Percentiles rank a stretch among this genome's conserved stretches.
Evolutionary conservation across 371 early-diverging fungal genomes (phyloP).

Genomic region (Haplosporangium sp.): DNA sequence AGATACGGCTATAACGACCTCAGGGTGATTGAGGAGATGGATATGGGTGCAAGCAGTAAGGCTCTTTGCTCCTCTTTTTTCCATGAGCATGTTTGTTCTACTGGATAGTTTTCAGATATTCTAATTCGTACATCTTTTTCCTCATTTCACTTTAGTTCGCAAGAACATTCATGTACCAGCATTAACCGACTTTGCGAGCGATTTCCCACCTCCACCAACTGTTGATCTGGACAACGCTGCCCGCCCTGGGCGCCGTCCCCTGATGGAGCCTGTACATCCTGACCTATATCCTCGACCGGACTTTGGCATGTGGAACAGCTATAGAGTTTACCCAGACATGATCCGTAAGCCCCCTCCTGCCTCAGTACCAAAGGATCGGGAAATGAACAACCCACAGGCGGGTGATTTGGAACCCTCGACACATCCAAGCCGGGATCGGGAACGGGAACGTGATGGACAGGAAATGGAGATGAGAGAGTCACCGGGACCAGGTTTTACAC

Average conservation of each 20-base stretch:
- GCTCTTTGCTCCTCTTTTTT: neutral
- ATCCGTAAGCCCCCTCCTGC: slow-evolving; percentile 36
- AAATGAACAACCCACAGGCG: slow-evolving; percentile 17
- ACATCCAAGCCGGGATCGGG: slow-evolving; percentile 30
- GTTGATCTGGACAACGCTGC: slow-evolving; percentile 49
- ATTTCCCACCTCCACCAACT: slow-evolving; percentile 47
- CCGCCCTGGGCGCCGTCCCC: slow-evolving; percentile 55
- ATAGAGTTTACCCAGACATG: slow-evolving; percentile 68
- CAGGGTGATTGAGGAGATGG: slow-evolving; percentile 64
- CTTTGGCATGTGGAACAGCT: slow-evolving; percentile 77
- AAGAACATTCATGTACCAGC: slow-evolving; percentile 55
- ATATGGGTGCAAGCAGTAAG: slow-evolving; percentile 64
- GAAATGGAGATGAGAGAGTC: slow-evolving; percentile 29
- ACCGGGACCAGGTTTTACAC: slow-evolving; percentile 27
- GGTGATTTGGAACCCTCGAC: slow-evolving; percentile 37
- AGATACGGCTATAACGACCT: slow-evolving; percentile 77
- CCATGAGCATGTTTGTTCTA: neutral
- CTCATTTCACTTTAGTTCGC: slow-evolving; percentile 17
- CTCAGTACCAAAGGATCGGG: slow-evolving; percentile 3
- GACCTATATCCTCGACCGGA: slow-evolving; percentile 85
- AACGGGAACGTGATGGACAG: slow-evolving; percentile 26
- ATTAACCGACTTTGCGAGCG: slow-evolving; percentile 49
- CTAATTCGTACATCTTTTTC: neutral
- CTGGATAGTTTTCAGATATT: too few relatives aligned
- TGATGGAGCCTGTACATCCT: slow-evolving; percentile 77